Percentiles rank a stretch among this genome's conserved stretches.
phyloP scores from a whole-genome alignment of 129 eudicot genomes.

The Heracleum sosnowskyi region DNA sequence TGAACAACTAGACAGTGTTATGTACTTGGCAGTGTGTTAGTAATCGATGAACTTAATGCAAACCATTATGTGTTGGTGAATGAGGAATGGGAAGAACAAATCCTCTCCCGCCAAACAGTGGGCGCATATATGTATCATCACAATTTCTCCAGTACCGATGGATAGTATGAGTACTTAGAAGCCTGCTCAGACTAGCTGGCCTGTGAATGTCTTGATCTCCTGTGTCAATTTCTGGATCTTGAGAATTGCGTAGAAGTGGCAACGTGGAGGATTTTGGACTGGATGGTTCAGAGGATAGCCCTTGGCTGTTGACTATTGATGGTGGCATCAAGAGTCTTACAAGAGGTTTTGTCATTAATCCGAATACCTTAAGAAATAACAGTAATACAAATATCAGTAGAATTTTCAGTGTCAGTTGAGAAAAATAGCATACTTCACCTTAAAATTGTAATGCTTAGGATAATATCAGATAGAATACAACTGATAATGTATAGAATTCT shows the following conservation, averaged over 20 bases:
- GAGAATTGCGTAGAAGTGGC: conserved; percentile 38
- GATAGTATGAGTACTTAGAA: conserved; percentile 40
- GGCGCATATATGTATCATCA: conserved; percentile 66
- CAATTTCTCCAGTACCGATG: conserved; percentile 70
- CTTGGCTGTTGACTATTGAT: conserved; percentile 12
- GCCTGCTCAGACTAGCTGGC: conserved; percentile 29
- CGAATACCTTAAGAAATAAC: conserved; percentile 46
- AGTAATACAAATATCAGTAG: background rate
- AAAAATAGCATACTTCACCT: background rate
- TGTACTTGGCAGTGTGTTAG: background rate
- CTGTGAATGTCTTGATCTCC: conserved; percentile 16
- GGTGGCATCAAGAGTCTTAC: conserved; percentile 39
- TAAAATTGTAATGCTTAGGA: background rate
- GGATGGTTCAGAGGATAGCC: conserved; percentile 27
- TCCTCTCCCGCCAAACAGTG: conserved; percentile 69
- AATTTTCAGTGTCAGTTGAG: background rate
- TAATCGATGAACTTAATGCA: background rate
- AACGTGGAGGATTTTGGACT: conserved; percentile 44
- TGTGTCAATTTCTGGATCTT: conserved; percentile 23
- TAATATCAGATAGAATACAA: background rate
- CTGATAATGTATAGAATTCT: background rate
- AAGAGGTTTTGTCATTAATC: conserved; percentile 62
- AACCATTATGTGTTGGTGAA: conserved; percentile 4
- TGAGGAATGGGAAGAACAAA: conserved; percentile 32
- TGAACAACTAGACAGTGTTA: background rate